Conservation (phyloP, 768 basidiomycete genomes). For the Lactarius hengduanensis region DNA sequence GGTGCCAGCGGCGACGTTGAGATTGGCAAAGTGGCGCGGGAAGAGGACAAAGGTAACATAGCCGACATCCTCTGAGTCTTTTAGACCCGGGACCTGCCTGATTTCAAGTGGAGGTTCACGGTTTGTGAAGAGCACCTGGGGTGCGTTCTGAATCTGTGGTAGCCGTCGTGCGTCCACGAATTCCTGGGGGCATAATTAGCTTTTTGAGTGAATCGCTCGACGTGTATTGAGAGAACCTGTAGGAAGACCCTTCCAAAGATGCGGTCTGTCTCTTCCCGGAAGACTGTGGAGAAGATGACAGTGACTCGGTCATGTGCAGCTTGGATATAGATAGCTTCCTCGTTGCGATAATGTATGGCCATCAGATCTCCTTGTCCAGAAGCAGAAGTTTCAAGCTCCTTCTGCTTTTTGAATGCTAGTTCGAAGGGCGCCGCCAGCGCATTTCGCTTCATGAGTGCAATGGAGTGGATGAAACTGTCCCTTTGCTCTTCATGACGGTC, state of each 20-base stretch:
- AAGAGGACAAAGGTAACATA: constrained; percentile 65
- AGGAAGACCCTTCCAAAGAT: constrained; percentile 98
- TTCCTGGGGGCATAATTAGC: constrained; percentile 55
- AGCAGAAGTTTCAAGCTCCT: constrained; percentile 73
- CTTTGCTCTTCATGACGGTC: constrained; percentile 59
- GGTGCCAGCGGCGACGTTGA: constrained; percentile 63
- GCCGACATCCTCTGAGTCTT: constrained; percentile 55
- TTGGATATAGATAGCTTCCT: constrained; percentile 95
- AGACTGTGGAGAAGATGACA: constrained; percentile 95
- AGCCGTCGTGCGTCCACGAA: constrained; percentile 97
- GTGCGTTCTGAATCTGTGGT: constrained; percentile 92
- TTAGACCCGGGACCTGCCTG: constrained; percentile 77
- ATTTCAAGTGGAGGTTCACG: constrained; percentile 98
- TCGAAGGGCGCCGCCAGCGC: constrained; percentile 95
- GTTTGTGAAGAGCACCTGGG: constrained; percentile 93
- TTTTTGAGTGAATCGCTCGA: neutral
- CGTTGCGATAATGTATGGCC: constrained; percentile 91
- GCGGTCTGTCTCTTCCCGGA: constrained; percentile 95
- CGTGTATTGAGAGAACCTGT: constrained; percentile 54
- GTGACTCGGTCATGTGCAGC: constrained; percentile 95
- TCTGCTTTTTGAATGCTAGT: constrained; percentile 78
- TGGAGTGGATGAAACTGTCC: constrained; percentile 72
- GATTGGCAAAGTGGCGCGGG: constrained; percentile 88
- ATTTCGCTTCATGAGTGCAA: constrained; percentile 88
- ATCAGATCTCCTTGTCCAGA: constrained; percentile 77